Percentiles rank a stretch among this genome's conserved stretches.
Evolutionary conservation across 495 filamentous ascomycete species (phyloP).

Genomic region (Umbilicaria muhlenbergii): DNA sequence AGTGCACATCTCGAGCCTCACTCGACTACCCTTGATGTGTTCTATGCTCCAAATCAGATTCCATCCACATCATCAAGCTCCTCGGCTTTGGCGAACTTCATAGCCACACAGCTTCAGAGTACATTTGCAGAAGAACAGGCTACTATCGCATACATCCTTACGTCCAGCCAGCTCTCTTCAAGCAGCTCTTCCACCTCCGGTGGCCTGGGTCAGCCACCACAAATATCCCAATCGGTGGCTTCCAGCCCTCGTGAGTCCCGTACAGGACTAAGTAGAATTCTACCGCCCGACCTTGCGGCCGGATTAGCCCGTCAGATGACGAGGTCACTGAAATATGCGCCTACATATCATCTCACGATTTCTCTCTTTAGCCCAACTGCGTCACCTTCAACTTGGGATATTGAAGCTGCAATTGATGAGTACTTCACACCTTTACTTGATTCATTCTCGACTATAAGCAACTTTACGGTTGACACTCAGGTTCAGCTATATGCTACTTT

Average conservation of each 20-base stretch:
- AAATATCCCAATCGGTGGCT: constrained; percentile 25
- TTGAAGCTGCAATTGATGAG: constrained; percentile 65
- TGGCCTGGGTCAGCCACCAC: constrained; percentile 12
- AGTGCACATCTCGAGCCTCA: constrained; percentile 49
- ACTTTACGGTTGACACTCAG: constrained; percentile 94
- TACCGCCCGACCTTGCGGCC: constrained; percentile 31
- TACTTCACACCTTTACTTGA: constrained; percentile 72
- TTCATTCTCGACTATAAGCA: constrained; percentile 65
- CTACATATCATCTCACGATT: constrained; percentile 91
- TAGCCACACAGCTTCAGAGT: constrained; percentile 62
- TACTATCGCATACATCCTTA: constrained; percentile 69
- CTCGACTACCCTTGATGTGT: constrained; percentile 58
- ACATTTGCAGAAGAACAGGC: constrained; percentile 83
- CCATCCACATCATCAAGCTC: constrained; percentile 52
- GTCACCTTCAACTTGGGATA: constrained; percentile 77
- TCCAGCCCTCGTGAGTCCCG: constrained; percentile 8
- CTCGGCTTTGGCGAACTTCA: constrained; percentile 61
- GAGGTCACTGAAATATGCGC: constrained; percentile 75
- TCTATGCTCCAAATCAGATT: constrained; percentile 60
- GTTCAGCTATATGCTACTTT: constrained; percentile 81
- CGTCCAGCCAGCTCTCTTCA: constrained; percentile 24
- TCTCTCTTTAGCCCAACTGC: constrained; percentile 76
- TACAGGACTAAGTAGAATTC: constrained; percentile 15
- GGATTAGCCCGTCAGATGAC: constrained; percentile 48
- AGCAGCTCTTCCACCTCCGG: constrained; percentile 25